A percentile compares a stretch with the other conserved stretches of the same genome.
These are phyloP conservation scores for Fusarium robinianum DNA, from an alignment of 2,329 filamentous ascomycete genomes.

Conservation along the genomic window DNA sequence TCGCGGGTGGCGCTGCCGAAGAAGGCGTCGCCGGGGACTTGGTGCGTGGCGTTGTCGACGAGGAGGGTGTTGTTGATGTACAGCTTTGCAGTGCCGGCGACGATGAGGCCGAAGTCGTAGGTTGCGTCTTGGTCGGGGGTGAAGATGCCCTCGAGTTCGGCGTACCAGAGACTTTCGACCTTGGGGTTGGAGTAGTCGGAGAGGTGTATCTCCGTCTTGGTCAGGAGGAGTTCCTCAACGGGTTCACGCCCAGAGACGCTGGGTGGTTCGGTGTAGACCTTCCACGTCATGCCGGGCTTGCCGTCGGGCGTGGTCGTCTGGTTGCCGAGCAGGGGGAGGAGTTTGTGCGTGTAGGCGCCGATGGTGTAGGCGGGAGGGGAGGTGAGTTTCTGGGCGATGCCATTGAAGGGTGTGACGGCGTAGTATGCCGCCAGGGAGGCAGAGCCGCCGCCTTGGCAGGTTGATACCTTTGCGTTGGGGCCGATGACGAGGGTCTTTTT, in stretches of 20 bases:
- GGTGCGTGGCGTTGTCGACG: conserved; percentile 68
- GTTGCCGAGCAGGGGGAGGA: conserved; percentile 62
- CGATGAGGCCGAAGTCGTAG: conserved; percentile 69
- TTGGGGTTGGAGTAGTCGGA: conserved; percentile 58
- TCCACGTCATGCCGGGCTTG: conserved; percentile 63
- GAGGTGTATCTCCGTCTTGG: conserved; percentile 55
- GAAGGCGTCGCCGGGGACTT: conserved; percentile 65
- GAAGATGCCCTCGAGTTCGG: conserved; percentile 63
- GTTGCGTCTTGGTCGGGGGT: conserved; percentile 62
- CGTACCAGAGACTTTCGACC: conserved; percentile 61
- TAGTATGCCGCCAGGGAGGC: conserved; percentile 65
- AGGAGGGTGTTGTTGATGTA: conserved; percentile 65
- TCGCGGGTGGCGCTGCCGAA: conserved; percentile 68
- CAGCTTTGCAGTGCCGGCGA: conserved; percentile 68
- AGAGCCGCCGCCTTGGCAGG: conserved; percentile 68
- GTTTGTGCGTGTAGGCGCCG: conserved; percentile 67
- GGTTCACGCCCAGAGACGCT: conserved; percentile 50
- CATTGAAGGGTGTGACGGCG: conserved; percentile 73
- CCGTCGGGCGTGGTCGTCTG: conserved; percentile 57
- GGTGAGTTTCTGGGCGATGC: conserved; percentile 61
- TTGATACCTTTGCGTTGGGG: conserved; percentile 60
- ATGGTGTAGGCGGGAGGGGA: conserved; percentile 56
- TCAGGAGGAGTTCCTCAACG: conserved; percentile 55
- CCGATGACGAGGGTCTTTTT: conserved; percentile 64
- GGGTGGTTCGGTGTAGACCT: conserved; percentile 64